A percentile compares a stretch with the other conserved stretches of the same genome.
phyloP scores from a whole-genome alignment of 805 yeast genomes.

The Scheffersomyces stipitis region DNA sequence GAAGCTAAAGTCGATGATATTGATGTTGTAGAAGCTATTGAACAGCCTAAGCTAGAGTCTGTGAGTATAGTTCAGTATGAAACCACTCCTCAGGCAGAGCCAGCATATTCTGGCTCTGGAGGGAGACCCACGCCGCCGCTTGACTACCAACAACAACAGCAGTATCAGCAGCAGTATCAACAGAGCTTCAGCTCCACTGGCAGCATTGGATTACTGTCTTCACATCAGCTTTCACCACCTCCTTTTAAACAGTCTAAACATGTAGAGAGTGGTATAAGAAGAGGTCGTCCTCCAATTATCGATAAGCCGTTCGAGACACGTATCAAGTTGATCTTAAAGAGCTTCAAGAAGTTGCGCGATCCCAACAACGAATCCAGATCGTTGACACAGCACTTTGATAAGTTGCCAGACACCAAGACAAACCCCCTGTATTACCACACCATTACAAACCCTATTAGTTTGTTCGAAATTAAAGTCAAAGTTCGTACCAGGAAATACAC shows the following conservation, averaged over 20 bases:
- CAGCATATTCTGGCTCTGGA: neutral
- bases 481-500: constrained; percentile 83
- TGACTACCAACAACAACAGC: constrained; percentile 5
- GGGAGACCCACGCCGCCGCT: constrained; percentile 1
- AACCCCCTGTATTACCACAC: constrained; percentile 55
- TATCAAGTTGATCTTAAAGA: constrained; percentile 82
- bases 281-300: constrained; percentile 90
- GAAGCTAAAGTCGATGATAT: constrained; percentile 9
- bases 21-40: constrained; percentile 8
- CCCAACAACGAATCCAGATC: constrained; percentile 45
- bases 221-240: constrained; percentile 4
- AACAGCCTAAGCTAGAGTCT: constrained; percentile 1
- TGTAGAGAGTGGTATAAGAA: constrained; percentile 53
- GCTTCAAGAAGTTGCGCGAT: constrained; percentile 70
- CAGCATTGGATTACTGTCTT: too few relatives aligned
- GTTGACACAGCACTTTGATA: constrained; percentile 70
- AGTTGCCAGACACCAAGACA: constrained; percentile 67
- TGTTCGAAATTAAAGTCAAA: constrained; percentile 74
- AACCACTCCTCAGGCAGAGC: neutral
- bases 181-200: constrained; percentile 3
- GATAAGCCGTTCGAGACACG: constrained; percentile 91
- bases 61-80: neutral
- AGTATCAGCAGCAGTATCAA: constrained; percentile 1
- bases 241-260: constrained; percentile 6
- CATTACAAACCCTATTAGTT: constrained; percentile 60